A percentile compares a stretch with the other conserved stretches of the same genome.
These are phyloP conservation scores for Phaffomyces opuntiae DNA, from an alignment of 805 yeast genomes.

Conservation along the genomic window DNA sequence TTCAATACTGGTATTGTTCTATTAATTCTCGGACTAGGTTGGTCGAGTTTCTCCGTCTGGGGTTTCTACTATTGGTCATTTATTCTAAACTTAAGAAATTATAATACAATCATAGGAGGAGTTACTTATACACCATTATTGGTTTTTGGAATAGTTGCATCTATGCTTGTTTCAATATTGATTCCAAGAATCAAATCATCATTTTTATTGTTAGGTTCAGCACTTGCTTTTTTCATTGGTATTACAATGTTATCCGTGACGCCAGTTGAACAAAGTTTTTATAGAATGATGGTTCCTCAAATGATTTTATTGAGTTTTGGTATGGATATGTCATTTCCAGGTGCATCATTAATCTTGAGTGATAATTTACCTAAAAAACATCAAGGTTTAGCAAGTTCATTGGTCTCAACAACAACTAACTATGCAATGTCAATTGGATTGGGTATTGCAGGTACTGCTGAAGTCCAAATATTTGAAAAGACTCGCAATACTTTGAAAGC, in stretches of 20 bases:
- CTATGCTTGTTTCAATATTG: constrained; percentile 42
- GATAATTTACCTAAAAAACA: constrained; percentile 52
- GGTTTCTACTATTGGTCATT: constrained; percentile 55
- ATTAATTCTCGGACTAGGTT: constrained; percentile 49
- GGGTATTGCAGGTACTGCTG: constrained; percentile 67
- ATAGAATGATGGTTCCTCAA: constrained; percentile 49
- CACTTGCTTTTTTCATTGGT: constrained; percentile 50
- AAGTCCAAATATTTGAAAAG: constrained; percentile 31
- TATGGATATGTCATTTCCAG: constrained; percentile 75
- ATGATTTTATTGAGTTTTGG: constrained; percentile 57
- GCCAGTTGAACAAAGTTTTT: constrained; percentile 56
- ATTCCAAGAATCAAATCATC: constrained; percentile 44
- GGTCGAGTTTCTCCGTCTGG: constrained; percentile 78
- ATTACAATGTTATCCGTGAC: constrained; percentile 43
- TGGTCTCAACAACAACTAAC: constrained; percentile 63
- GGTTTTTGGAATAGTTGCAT: constrained; percentile 49
- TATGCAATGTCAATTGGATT: constrained; percentile 66
- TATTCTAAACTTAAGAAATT: constrained; percentile 41
- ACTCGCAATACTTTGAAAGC: constrained; percentile 30
- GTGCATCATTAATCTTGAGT: constrained; percentile 57
- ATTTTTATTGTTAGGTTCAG: constrained; percentile 41
- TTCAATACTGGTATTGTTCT: constrained; percentile 42
- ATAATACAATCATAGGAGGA: constrained; percentile 39
- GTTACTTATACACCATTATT: constrained; percentile 39
- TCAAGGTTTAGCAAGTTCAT: constrained; percentile 76